phyloP scores from a whole-genome alignment of 129 eudicot species.

The Heracleum sosnowskyi region DNA sequence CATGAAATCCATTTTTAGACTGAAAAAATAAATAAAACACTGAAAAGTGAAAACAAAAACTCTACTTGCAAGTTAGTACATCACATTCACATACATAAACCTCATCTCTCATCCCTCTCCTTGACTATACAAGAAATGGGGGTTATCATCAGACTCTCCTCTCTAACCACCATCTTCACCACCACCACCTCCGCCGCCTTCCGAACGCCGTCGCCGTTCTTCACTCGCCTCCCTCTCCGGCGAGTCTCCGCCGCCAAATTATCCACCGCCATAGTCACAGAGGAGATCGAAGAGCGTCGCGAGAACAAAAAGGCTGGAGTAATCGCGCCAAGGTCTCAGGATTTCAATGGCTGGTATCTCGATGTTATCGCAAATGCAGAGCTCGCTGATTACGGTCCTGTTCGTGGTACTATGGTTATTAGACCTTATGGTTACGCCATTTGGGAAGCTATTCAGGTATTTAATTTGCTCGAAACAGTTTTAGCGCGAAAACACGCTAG shows the following conservation, averaged over 20 bases:
- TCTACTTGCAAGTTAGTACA: too few relatives aligned
- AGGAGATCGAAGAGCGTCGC: slow-evolving; percentile 16
- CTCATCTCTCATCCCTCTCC: background rate
- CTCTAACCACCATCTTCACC: background rate
- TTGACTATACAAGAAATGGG: background rate
- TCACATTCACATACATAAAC: background rate
- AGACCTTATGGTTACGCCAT: slow-evolving; percentile 97
- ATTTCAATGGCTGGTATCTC: slow-evolving; percentile 91
- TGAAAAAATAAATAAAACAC: too few relatives aligned
- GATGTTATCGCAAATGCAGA: slow-evolving; percentile 88
- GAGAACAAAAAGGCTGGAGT: slow-evolving; percentile 27
- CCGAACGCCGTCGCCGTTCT: background rate
- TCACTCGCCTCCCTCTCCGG: slow-evolving; percentile 15
- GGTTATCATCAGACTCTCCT: background rate
- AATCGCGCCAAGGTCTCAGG: slow-evolving; percentile 83
- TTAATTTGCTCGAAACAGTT: background rate
- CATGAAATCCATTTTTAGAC: too few relatives aligned
- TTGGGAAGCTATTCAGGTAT: slow-evolving; percentile 98
- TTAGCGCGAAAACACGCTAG: background rate
- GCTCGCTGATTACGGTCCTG: slow-evolving; percentile 97
- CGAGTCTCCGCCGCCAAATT: slow-evolving; percentile 29
- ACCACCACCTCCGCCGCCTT: background rate
- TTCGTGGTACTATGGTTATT: slow-evolving; percentile 98
- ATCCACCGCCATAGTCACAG: slow-evolving; percentile 19
- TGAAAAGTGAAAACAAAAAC: too few relatives aligned